Evolutionary conservation across 2,329 filamentous ascomycete genomes (phyloP).

Genomic region (Cladophialophora exuberans): DNA sequence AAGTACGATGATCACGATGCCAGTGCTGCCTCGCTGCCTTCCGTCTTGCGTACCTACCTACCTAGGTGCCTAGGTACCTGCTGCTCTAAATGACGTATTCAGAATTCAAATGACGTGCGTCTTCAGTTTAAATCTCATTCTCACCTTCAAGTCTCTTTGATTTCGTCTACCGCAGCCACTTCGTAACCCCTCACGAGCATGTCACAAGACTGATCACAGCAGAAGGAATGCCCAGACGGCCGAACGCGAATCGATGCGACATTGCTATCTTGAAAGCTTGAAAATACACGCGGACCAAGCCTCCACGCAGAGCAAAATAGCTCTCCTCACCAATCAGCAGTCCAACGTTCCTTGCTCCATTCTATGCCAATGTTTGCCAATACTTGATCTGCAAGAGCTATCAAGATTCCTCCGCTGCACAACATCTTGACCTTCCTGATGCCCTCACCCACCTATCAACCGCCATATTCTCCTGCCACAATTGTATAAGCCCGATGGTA

Average conservation of each 20-base stretch:
- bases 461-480: not conserved
- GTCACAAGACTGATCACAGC: not conserved
- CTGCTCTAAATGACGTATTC: too few relatives aligned
- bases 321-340: not conserved
- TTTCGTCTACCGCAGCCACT: too few relatives aligned
- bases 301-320: not conserved
- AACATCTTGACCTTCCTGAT: not conserved
- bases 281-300: not conserved
- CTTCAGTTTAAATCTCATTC: too few relatives aligned
- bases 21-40: too few relatives aligned
- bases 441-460: not conserved
- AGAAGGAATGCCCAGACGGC: not conserved
- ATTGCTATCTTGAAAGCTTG: conserved; percentile 4
- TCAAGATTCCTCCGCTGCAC: not conserved
- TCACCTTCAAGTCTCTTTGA: too few relatives aligned
- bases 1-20: too few relatives aligned
- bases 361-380: conserved; percentile 5
- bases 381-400: not conserved
- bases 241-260: not conserved
- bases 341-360: not conserved
- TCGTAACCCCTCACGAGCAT: too few relatives aligned
- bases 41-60: too few relatives aligned
- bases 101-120: too few relatives aligned
- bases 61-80: too few relatives aligned
- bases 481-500: not conserved